Conservation (phyloP, 352 stramenopile species). For the Pythium rishiriense region DNA sequence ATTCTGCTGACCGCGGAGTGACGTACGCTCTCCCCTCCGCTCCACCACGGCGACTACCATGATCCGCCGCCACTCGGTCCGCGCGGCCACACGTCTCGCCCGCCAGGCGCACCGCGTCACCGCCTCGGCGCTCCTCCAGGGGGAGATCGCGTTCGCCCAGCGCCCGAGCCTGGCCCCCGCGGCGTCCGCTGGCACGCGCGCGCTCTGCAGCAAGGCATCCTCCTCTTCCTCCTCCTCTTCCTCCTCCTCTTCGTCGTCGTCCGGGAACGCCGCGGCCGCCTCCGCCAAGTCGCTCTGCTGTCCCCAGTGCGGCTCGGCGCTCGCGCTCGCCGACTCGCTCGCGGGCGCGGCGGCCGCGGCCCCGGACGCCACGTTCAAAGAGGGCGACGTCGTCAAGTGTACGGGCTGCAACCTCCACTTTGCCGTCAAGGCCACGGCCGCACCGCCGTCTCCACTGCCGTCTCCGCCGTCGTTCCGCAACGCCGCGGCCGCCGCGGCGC, state of each 20-base stretch:
- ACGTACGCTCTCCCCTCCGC: neutral
- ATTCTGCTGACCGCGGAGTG: neutral
- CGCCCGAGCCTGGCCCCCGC: neutral
- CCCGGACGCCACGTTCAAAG: constrained; percentile 49
- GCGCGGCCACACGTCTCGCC: constrained; percentile 8
- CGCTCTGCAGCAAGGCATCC: constrained; percentile 12
- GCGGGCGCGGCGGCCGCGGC: constrained; percentile 2
- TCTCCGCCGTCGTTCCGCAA: constrained; percentile 53
- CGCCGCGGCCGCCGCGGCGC: constrained; percentile 53
- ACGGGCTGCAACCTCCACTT: constrained; percentile 71
- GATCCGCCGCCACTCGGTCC: constrained; percentile 17
- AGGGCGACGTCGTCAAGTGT: constrained; percentile 79
- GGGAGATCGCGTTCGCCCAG: constrained; percentile 2
- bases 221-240: neutral
- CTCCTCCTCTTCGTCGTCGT: neutral
- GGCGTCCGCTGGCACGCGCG: neutral
- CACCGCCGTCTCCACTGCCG: constrained; percentile 10
- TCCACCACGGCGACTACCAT: constrained; percentile 3
- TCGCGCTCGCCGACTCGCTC: constrained; percentile 48
- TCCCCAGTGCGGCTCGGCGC: constrained; percentile 59
- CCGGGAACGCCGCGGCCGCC: constrained; percentile 4
- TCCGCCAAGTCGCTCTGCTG: constrained; percentile 45
- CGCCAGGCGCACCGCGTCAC: neutral
- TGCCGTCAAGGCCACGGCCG: constrained; percentile 50
- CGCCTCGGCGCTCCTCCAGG: neutral